phyloP scores from a whole-genome alignment of 192 early-diverging fungal genomes.

The Piromyces finnis region DNA sequence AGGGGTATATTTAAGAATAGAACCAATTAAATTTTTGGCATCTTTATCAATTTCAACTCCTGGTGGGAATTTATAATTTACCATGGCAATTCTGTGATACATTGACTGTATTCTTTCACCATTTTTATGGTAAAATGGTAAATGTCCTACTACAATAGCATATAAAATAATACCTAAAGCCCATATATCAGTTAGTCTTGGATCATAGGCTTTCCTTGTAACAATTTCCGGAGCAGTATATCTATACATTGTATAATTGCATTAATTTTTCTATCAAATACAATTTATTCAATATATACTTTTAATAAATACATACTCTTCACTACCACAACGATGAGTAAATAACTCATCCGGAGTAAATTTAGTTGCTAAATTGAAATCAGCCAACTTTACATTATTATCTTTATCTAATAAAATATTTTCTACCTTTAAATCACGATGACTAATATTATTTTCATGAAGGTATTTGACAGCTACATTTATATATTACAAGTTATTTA shows the following conservation, averaged over 20 bases:
- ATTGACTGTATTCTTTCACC: conserved; percentile 21
- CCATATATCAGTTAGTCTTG: conserved; percentile 26
- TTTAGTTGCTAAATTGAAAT: conserved; percentile 19
- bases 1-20: neutral
- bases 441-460: conserved; percentile 41
- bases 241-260: neutral
- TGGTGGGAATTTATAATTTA: conserved; percentile 40
- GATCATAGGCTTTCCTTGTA: conserved; percentile 40
- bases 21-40: neutral
- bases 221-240: conserved; percentile 62
- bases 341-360: conserved; percentile 7
- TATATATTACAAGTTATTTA: neutral
- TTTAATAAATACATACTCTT: conserved; percentile 16
- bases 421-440: conserved; percentile 46
- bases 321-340: conserved; percentile 46
- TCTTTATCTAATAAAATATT: conserved; percentile 11
- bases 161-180: conserved; percentile 20
- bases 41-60: neutral
- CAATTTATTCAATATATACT: neutral
- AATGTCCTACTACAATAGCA: conserved; percentile 13
- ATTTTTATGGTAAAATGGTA: conserved; percentile 12
- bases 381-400: conserved; percentile 28
- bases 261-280: too few species aligned
- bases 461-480: conserved; percentile 26
- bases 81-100: conserved; percentile 39